phyloP scores from a whole-genome alignment of 129 eudicot species.

The Flaveria ramosissima region DNA sequence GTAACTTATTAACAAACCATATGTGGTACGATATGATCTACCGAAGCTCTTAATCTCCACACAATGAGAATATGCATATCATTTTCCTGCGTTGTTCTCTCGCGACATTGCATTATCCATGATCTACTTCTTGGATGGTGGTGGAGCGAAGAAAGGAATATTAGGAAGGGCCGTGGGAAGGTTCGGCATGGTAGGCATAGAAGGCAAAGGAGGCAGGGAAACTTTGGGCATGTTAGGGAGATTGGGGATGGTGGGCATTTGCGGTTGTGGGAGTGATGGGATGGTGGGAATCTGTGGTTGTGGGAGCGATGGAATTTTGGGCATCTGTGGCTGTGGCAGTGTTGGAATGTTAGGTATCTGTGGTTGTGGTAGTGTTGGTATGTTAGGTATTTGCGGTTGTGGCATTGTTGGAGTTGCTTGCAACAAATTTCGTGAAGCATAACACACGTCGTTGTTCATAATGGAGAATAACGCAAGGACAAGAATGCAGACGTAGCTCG shows the following conservation, averaged over 20 bases:
- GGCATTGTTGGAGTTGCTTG: slow-evolving; percentile 20
- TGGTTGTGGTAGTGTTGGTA: slow-evolving; percentile 16
- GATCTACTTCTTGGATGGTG: slow-evolving; percentile 14
- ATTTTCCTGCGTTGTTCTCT: too few relatives aligned
- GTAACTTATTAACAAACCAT: too few relatives aligned
- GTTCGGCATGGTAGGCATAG: slow-evolving; percentile 28
- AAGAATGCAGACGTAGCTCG: slow-evolving; percentile 7
- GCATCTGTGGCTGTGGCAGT: slow-evolving; percentile 34
- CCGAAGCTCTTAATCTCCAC: too few relatives aligned
- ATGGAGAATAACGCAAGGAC: slow-evolving; percentile 15
- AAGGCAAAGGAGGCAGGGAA: slow-evolving; percentile 22
- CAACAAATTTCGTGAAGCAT: slow-evolving; percentile 33
- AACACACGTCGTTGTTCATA: slow-evolving; percentile 12
- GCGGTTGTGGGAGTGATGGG: slow-evolving; percentile 13
- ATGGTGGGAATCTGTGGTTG: slow-evolving; percentile 30
- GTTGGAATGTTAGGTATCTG: slow-evolving; percentile 22
- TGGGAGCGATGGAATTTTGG: slow-evolving; percentile 23
- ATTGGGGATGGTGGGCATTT: slow-evolving; percentile 18
- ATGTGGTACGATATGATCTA: too few relatives aligned
- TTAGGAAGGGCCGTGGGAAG: slow-evolving; percentile 26
- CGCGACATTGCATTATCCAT: too few relatives aligned
- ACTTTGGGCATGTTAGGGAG: slow-evolving; percentile 21
- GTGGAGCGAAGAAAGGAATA: slow-evolving; percentile 27
- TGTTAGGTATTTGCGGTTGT: background rate
- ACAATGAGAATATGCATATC: too few relatives aligned